These are phyloP conservation scores for Ogataea saltuana DNA, from an alignment of 805 yeast species.

Conservation along the genomic window DNA sequence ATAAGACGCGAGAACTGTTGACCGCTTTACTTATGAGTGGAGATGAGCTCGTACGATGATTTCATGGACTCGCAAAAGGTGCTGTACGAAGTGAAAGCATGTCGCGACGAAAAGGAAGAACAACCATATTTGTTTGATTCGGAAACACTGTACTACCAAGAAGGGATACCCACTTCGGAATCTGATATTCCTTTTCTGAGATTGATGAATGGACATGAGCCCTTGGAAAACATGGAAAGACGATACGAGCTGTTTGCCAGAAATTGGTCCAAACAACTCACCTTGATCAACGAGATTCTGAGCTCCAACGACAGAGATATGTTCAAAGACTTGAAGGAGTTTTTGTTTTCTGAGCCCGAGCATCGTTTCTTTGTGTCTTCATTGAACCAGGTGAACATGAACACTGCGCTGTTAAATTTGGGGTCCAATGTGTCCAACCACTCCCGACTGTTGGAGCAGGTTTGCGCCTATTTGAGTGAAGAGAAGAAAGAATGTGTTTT, in stretches of 20 bases:
- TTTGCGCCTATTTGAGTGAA: conserved; percentile 22
- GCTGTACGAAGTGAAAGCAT: conserved; percentile 27
- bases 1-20: too few relatives aligned
- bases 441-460: conserved; percentile 36
- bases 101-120: not conserved
- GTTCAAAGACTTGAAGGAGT: conserved; percentile 35
- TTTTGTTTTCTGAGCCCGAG: conserved; percentile 19
- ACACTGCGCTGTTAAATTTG: conserved; percentile 39
- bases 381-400: conserved; percentile 25
- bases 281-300: conserved; percentile 32
- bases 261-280: conserved; percentile 39
- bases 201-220: conserved; percentile 46
- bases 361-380: conserved; percentile 10
- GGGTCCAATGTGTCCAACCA: conserved; percentile 47
- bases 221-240: conserved; percentile 35
- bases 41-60: conserved; percentile 21
- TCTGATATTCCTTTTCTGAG: conserved; percentile 41
- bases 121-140: conserved; percentile 4
- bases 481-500: conserved; percentile 23
- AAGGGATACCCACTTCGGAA: conserved; percentile 21
- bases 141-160: conserved; percentile 19
- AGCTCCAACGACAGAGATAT: conserved; percentile 38
- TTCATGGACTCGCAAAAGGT: conserved; percentile 36
- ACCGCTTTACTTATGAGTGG: too few relatives aligned
- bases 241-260: conserved; percentile 45